phyloP scores from a whole-genome alignment of 805 yeast species.

The Cyberlindnera amylophila region DNA sequence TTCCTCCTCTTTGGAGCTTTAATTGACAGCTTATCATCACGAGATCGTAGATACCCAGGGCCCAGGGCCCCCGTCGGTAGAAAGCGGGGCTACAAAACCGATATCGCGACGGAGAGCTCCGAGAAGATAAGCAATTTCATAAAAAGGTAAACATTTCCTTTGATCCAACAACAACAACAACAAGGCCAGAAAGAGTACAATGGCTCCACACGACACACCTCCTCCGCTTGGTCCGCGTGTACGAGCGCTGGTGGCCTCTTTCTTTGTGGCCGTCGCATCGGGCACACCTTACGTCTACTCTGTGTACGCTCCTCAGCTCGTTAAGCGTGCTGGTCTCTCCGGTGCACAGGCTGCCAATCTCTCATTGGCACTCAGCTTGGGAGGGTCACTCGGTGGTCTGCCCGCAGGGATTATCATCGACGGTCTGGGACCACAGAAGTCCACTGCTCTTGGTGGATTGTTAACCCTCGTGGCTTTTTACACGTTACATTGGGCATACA shows the following conservation, averaged over 20 bases:
- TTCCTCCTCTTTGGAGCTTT: conserved; percentile 32
- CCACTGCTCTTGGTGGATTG: conserved; percentile 53
- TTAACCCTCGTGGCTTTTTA: conserved; percentile 53
- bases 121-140: too few relatives aligned
- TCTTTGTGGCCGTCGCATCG: conserved; percentile 56
- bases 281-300: conserved; percentile 78
- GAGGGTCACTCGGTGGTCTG: conserved; percentile 66
- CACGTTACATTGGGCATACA: conserved; percentile 45
- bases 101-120: too few relatives aligned
- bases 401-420: conserved; percentile 71
- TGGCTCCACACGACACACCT: conserved; percentile 1
- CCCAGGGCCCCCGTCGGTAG: too few relatives aligned
- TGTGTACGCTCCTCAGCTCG: conserved; percentile 70
- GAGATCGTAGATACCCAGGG: too few relatives aligned
- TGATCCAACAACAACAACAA: background rate
- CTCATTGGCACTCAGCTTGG: conserved; percentile 58
- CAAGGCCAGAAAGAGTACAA: too few relatives aligned
- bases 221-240: conserved; percentile 13
- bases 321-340: conserved; percentile 51
- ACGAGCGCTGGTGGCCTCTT: conserved; percentile 19
- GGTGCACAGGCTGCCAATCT: conserved; percentile 61
- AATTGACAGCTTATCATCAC: background rate
- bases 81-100: too few relatives aligned
- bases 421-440: conserved; percentile 48
- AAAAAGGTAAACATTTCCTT: too few relatives aligned